Conservation (phyloP, 306 rosid genomes). For the Prunus armeniaca region DNA sequence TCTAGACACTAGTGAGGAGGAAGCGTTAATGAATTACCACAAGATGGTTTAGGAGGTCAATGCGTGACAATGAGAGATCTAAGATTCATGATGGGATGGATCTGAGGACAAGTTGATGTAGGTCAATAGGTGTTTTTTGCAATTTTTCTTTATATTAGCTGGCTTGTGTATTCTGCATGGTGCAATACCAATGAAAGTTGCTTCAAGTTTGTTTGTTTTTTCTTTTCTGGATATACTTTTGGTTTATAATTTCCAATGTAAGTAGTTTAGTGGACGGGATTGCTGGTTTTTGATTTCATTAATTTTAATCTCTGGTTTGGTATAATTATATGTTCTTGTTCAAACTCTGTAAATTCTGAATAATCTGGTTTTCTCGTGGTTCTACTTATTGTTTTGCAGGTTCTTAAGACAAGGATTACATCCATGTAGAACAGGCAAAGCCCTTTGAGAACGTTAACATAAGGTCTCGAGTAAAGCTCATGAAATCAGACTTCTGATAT, state of each 20-base stretch:
- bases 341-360: neutral
- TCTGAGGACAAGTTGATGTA: too few relatives aligned
- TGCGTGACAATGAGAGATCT: too few relatives aligned
- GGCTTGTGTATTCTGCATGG: too few relatives aligned
- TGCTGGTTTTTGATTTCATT: neutral
- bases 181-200: neutral
- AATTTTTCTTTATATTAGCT: too few relatives aligned
- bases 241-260: neutral
- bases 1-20: too few relatives aligned
- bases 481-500: conserved; percentile 84
- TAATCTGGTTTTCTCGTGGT: neutral
- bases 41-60: too few relatives aligned
- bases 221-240: neutral
- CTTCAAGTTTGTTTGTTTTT: neutral
- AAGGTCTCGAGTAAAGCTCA: conserved; percentile 75
- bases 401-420: conserved; percentile 94
- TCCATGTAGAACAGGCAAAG: conserved; percentile 78
- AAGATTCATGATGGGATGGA: too few relatives aligned
- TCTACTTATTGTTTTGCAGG: conserved; percentile 49
- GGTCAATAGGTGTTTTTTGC: too few relatives aligned
- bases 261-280: neutral
- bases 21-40: too few relatives aligned
- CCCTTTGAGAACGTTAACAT: conserved; percentile 66
- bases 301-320: neutral
- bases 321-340: neutral